Base-by-base conservation (phyloP, 352 stramenopile genomes). In the Pythium phragmitis region DNA sequence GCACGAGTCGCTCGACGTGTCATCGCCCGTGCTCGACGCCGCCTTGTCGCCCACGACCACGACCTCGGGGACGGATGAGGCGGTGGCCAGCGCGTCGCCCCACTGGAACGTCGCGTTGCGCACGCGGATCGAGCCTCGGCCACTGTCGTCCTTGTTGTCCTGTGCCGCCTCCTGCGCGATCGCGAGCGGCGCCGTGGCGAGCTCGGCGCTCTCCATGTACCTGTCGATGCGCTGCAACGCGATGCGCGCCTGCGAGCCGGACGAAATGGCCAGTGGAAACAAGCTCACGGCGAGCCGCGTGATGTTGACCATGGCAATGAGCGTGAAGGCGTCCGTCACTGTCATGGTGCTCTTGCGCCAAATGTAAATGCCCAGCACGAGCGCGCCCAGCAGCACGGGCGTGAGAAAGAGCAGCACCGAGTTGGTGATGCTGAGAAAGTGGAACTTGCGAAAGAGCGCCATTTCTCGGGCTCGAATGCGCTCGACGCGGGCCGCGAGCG, bases 281-380 rank as follows among this genome's bases (percentile, higher is more conserved):
- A 74, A 46, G 42, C 57, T 67, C 7, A 74, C 68, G 13, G 62
- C 79, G 52, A 83, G 55, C 63, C 79, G 63, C 37, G 77, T 80
- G 51, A 88, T 74, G 66, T 88, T 88, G 55, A 88, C 75, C 42
- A 85, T 74, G 37, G 75, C 76, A 57, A 87, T 84, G 19, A 79
- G 71, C 17, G 75, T 80, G 52, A 85, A 88, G 0, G 69, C 74
- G 17, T 82, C 68, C n/a, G 73, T 82, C 26, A 88, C 74, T 0
- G 72, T 75, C 16, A 88, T 48, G 0, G 54, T 63, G 11, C 67
- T 76, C 6, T 77, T 65, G 62, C 53, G 13, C 84, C 55, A 68
- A 81, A 82, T 45, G 39, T 45, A 45, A 14, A 85, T 72, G 2
- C 72, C 75, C 6, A 84, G 63, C 2, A 75, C 75, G 2, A 82